Base-by-base conservation (phyloP, 148 eudicot species). In the Mesembryanthemum crystallinum region DNA sequence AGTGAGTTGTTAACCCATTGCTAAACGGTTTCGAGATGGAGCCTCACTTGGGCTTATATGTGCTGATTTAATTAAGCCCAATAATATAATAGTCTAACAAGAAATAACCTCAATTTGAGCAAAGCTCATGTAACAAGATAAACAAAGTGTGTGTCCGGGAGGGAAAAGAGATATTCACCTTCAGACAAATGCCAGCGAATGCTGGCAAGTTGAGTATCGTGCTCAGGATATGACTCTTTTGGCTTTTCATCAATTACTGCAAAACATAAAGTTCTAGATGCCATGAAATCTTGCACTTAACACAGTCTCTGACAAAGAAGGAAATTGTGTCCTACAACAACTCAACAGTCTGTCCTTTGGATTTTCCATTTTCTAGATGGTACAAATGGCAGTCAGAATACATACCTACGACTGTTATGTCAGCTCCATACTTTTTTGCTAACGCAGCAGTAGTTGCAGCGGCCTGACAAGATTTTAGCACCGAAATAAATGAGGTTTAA, bases 381-480 rank as follows among this genome's bases (percentile, higher is more conserved):
- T 71, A 67, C 39, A 20, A 43, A 35, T 55, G 27, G 10, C 25
- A 27, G 25, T n/a, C 65, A 67, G 29, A 67, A 12, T 25, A 72
- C 94, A 62, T 86, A 95, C 99, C 99, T 45, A 95, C 91, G 61
- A 95, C 96, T 72, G 99, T 95, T 77, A 95, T 91, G 55, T 92
- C 97, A 75, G 98, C 98, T 32, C 97, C 98, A 79, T 92, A 95
- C 83, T 92, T 95, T 81, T 92, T 95, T 12, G 96, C 97, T 87
- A 95, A 83, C 78, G 98, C 91, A 86, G 98, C 88, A 82, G 90
- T 83, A 65, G 99, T 92, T 28, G 97, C 88, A 76, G 93, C 88
- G 55, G 99, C 99, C 98, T 92, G 84, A 74, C 28, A 65, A 75
- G 28, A 30, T 69, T 67, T 66, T 45, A n/a, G 28, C 47, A 42